phyloP scores from a whole-genome alignment of 2,329 filamentous ascomycete genomes.

The Pseudogymnoascus sp. region DNA sequence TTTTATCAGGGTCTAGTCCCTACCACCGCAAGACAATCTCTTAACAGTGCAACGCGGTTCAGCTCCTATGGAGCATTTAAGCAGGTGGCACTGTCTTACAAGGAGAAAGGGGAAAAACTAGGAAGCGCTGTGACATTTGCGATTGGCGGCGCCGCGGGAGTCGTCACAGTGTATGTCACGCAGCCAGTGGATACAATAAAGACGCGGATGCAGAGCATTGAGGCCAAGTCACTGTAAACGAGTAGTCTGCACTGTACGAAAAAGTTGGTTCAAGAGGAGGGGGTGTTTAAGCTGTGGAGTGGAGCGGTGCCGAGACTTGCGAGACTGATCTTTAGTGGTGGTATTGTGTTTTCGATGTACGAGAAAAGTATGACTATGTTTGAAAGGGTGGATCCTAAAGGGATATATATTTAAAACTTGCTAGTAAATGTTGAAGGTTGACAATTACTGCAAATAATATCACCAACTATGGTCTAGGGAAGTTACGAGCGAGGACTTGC shows the following conservation, averaged over 20 bases:
- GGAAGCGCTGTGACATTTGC: conserved; percentile 84
- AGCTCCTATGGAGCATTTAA: conserved; percentile 82
- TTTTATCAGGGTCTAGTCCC: conserved; percentile 97
- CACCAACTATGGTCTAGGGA: too few relatives aligned
- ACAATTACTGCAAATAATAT: too few relatives aligned
- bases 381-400: conserved; percentile 70
- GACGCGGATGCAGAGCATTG: conserved; percentile 95
- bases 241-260: conserved; percentile 79
- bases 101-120: conserved; percentile 88
- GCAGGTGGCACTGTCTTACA: conserved; percentile 86
- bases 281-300: conserved; percentile 85
- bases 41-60: conserved; percentile 92
- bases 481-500: too few relatives aligned
- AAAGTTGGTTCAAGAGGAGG: conserved; percentile 81
- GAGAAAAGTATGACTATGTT: conserved; percentile 93
- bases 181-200: conserved; percentile 86
- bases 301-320: conserved; percentile 81
- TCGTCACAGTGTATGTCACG: conserved; percentile 79
- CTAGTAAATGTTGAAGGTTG: neutral
- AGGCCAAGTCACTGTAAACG: conserved; percentile 70
- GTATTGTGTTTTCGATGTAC: conserved; percentile 97
- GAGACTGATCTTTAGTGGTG: conserved; percentile 79
- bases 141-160: conserved; percentile 78
- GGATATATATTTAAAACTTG: conserved; percentile 61
- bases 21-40: conserved; percentile 87